Base-by-base conservation (phyloP, 352 stramenopile genomes). In the Phytophthora sp. region DNA sequence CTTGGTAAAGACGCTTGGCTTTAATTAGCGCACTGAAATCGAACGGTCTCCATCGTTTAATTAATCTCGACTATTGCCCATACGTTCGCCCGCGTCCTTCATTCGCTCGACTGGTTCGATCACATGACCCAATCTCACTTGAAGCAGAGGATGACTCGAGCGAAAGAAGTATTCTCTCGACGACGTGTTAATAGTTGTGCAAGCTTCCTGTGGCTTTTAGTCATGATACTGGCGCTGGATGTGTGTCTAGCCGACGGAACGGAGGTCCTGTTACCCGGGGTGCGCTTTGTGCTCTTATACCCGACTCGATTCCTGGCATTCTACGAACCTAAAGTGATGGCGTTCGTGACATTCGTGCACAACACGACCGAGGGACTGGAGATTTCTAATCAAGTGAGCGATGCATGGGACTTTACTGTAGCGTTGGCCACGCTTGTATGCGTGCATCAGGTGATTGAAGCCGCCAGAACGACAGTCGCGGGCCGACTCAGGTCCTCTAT, bases 381-480 rank as follows among this genome's bases (percentile, higher is more conserved):
- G 3, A 46, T 75, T 24, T 63, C 57, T 7, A 66, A 84, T 0
- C 63, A 81, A 47, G 16, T 77, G 13, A 69, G 39, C 24, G 57
- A 71, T 7, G 66, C 69, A 2, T 78, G 66, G 51, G 67, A 84
- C 36, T 71, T 80, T 18, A 67, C 72, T 6, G 63, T 56, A 4
- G 69, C 69, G 7, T 21, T 84, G 3, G 38, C 79, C 42, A 73
- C 67, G n/a, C 36, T 75, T 6, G 51, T 69, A 20, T 74, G 63
- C 13, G 18, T 81, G n/a, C 73, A 80, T 39, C 69, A 81, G 8
- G 36, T 77, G 13, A 71, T 80, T 29, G 76, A 84, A 26, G 38
- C 61, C 3, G 31, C 31, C 24, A 61, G 67, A 27, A 56, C 3
- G 36, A 42, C 61, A 26, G 18, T 65, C 5, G 45, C 23, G 0